Percentiles rank a stretch among this genome's conserved stretches.
These are phyloP conservation scores for Lupinus albus DNA, from an alignment of 306 rosid species.

Conservation along the genomic window DNA sequence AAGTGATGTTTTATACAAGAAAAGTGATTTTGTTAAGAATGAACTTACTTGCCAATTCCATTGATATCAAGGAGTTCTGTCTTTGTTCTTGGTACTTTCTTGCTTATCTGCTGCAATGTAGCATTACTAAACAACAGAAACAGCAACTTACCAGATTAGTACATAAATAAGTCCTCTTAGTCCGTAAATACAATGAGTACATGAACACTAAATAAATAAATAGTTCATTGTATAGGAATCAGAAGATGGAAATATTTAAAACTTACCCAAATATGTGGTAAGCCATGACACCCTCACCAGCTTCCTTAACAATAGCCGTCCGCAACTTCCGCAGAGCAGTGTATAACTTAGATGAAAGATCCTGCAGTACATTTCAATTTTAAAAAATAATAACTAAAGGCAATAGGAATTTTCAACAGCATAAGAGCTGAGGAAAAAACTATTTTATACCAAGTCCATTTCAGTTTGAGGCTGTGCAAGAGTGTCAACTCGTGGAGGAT, in stretches of 20 bases:
- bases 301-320: slow-evolving; percentile 63
- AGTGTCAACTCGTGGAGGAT: slow-evolving; percentile 46
- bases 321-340: slow-evolving; percentile 72
- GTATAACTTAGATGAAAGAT: slow-evolving; percentile 73
- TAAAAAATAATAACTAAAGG: not conserved
- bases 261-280: slow-evolving; percentile 85
- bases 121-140: slow-evolving; percentile 58
- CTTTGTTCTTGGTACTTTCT: slow-evolving; percentile 72
- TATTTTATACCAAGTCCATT: slow-evolving; percentile 61
- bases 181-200: slow-evolving; percentile 8
- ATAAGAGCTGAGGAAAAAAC: slow-evolving; percentile 5
- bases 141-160: slow-evolving; percentile 40
- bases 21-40: not conserved
- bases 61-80: slow-evolving; percentile 86
- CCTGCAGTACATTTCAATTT: slow-evolving; percentile 49
- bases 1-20: too few relatives aligned
- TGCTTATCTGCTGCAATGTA: slow-evolving; percentile 64
- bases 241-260: slow-evolving; percentile 25
- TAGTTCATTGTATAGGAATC: not conserved
- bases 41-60: slow-evolving; percentile 89
- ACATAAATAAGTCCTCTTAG: not conserved
- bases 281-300: slow-evolving; percentile 75
- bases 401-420: slow-evolving; percentile 29
- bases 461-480: slow-evolving; percentile 60
- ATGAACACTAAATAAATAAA: slow-evolving; percentile 13